A percentile compares a stretch with the other conserved stretches of the same genome.
These are phyloP conservation scores for Nakazawaea ernobii DNA, from an alignment of 805 yeast genomes.

Conservation along the genomic window DNA sequence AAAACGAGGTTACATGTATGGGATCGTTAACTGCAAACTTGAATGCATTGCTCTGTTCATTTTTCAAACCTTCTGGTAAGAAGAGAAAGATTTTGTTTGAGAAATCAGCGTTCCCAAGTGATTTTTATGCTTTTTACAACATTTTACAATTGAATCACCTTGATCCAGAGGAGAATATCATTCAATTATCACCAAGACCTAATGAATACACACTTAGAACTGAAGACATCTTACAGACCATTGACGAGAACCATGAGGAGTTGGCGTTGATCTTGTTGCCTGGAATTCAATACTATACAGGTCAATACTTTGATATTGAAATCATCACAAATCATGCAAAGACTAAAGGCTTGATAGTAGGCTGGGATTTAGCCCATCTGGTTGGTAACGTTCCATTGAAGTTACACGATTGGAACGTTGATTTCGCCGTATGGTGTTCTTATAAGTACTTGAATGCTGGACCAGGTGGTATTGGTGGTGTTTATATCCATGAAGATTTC, in stretches of 20 bases:
- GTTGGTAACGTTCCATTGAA: conserved; percentile 77
- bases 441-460: conserved; percentile 90
- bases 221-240: conserved; percentile 51
- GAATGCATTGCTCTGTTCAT: conserved; percentile 66
- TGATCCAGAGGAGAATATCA: conserved; percentile 45
- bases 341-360: conserved; percentile 48
- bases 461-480: conserved; percentile 90
- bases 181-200: conserved; percentile 57
- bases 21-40: conserved; percentile 80
- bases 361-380: conserved; percentile 97
- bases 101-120: conserved; percentile 87
- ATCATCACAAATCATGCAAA: conserved; percentile 65
- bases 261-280: conserved; percentile 75
- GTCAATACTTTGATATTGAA: conserved; percentile 75
- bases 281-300: conserved; percentile 90
- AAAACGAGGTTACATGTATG: conserved; percentile 81
- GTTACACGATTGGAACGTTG: conserved; percentile 86
- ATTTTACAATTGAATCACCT: conserved; percentile 59
- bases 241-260: conserved; percentile 51
- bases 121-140: conserved; percentile 77
- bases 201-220: conserved; percentile 56
- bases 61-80: conserved; percentile 59
- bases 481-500: conserved; percentile 61
- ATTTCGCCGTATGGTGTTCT: conserved; percentile 93
- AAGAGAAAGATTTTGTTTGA: conserved; percentile 76